A percentile compares a stretch with the other conserved stretches of the same genome.
phyloP scores from a whole-genome alignment of 1,284 basidiomycete species.

The Cryptococcus amylolentus region DNA sequence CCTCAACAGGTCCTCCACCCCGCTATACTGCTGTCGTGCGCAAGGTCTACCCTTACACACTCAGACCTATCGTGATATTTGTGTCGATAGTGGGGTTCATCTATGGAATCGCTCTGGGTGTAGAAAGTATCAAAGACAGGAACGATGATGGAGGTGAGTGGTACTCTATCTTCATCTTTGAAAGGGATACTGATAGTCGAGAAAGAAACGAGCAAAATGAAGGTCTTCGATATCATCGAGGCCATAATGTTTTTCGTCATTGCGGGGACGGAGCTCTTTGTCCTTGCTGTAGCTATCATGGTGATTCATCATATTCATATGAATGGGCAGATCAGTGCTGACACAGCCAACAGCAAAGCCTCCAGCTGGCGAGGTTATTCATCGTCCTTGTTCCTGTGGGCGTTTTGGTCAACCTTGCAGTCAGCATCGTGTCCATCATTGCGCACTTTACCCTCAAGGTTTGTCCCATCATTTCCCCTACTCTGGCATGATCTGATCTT shows the following conservation, averaged over 20 bases:
- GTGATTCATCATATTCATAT: slow-evolving; percentile 51
- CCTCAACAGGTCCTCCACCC: slow-evolving; percentile 25
- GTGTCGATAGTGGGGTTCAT: slow-evolving; percentile 32
- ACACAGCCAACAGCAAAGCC: slow-evolving; percentile 57
- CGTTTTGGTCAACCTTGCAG: slow-evolving; percentile 56
- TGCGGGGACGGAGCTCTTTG: slow-evolving; percentile 59
- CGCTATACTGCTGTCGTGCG: slow-evolving; percentile 25
- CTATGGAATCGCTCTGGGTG: slow-evolving; percentile 34
- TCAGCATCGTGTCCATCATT: slow-evolving; percentile 59
- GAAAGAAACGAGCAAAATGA: slow-evolving; percentile 19
- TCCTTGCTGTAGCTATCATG: slow-evolving; percentile 55
- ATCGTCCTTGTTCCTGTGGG: slow-evolving; percentile 57
- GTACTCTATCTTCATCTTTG: no score
- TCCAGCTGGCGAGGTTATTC: slow-evolving; percentile 58
- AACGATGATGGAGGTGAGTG: slow-evolving; percentile 22
- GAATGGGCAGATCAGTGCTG: background rate
- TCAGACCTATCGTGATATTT: slow-evolving; percentile 35
- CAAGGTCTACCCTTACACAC: slow-evolving; percentile 34
- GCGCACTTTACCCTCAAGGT: slow-evolving; percentile 67
- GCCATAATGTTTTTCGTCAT: slow-evolving; percentile 52
- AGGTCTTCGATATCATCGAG: slow-evolving; percentile 27
- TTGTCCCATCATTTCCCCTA: background rate
- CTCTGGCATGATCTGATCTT: background rate
- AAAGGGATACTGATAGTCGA: background rate
- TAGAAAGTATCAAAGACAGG: slow-evolving; percentile 22